Evolutionary conservation across 108 stramenopile species (phyloP).

Genomic region (Pseudonitzschia delicatissima): DNA sequence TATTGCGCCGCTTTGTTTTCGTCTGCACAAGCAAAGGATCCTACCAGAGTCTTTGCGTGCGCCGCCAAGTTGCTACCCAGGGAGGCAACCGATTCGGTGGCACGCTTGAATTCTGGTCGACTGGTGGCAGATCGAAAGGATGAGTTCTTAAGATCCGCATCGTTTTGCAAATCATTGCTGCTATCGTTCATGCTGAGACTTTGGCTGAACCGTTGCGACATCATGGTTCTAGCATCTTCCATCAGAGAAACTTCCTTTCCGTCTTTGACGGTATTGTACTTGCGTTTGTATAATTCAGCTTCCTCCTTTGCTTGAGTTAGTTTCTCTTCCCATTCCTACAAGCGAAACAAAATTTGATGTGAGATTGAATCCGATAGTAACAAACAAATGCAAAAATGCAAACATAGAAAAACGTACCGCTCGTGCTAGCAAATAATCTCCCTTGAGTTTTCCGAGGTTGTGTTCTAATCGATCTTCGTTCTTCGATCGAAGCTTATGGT

Average conservation of each 20-base stretch:
- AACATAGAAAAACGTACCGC: conserved; percentile 46
- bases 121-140: conserved; percentile 9
- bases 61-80: conserved; percentile 48
- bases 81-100: conserved; percentile 48
- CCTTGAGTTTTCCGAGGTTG: conserved; percentile 74
- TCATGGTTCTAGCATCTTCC: conserved; percentile 37
- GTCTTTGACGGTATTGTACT: conserved; percentile 37
- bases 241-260: conserved; percentile 25
- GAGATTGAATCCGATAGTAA: neutral
- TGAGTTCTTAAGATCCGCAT: neutral
- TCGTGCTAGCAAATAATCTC: conserved; percentile 76
- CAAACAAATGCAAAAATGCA: neutral
- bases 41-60: conserved; percentile 48
- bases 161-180: too few species aligned
- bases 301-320: conserved; percentile 33
- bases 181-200: neutral
- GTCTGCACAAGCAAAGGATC: conserved; percentile 34
- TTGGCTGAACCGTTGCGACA: conserved; percentile 20
- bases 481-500: conserved; percentile 46
- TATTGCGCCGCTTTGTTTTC: conserved; percentile 29
- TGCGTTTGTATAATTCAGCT: conserved; percentile 41
- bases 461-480: conserved; percentile 78
- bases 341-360: neutral
- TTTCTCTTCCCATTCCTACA: conserved; percentile 73
- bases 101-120: conserved; percentile 2